Conservation (phyloP, 2,329 filamentous ascomycete genomes). For the Fusarium nisikadoi region DNA sequence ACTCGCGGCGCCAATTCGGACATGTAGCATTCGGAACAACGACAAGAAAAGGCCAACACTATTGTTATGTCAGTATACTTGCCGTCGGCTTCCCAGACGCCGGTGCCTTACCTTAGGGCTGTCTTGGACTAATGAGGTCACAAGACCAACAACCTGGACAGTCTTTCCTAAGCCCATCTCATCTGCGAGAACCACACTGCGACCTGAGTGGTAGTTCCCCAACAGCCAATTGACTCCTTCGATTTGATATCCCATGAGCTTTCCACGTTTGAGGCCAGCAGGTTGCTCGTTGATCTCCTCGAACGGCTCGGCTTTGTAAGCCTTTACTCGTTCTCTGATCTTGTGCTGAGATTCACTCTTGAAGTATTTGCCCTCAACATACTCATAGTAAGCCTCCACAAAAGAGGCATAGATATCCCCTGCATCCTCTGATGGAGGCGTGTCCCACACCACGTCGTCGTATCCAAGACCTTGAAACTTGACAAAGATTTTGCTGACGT, state of each 20-base stretch:
- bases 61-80: constrained; percentile 24
- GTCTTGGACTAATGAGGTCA: constrained; percentile 77
- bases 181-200: constrained; percentile 92
- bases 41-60: constrained; percentile 90
- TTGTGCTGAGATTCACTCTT: constrained; percentile 62
- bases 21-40: constrained; percentile 96
- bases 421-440: constrained; percentile 74
- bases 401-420: constrained; percentile 81
- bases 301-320: constrained; percentile 75
- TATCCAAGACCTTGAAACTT: constrained; percentile 95
- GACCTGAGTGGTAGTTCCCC: constrained; percentile 83
- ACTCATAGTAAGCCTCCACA: constrained; percentile 84
- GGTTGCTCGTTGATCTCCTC: constrained; percentile 78
- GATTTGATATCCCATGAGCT: constrained; percentile 92
- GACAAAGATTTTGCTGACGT: constrained; percentile 79
- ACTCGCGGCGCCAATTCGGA: constrained; percentile 96
- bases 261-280: constrained; percentile 75
- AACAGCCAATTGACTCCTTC: constrained; percentile 96
- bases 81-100: not conserved
- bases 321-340: constrained; percentile 74
- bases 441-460: constrained; percentile 91
- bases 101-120: constrained; percentile 58
- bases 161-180: constrained; percentile 99
- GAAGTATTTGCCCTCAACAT: constrained; percentile 82
- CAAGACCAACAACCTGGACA: constrained; percentile 87